A percentile compares a stretch with the other conserved stretches of the same genome.
Conservation (phyloP, 768 basidiomycete species). For the Tylopilus sp. region DNA sequence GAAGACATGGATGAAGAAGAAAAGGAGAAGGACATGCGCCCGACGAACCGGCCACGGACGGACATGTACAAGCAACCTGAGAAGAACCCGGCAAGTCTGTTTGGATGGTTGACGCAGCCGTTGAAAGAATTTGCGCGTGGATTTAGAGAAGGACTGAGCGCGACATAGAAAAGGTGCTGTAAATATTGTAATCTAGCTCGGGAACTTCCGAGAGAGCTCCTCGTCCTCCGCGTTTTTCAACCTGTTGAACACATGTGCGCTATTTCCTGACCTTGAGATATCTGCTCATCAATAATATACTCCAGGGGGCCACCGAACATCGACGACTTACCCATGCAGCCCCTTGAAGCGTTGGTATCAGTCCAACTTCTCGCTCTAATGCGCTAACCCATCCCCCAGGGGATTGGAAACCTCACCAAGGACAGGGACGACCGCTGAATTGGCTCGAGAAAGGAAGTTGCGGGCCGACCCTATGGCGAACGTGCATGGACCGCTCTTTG, state of each 20-base stretch:
- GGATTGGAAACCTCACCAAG: slow-evolving; percentile 27
- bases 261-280: slow-evolving; percentile 11
- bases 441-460: slow-evolving; percentile 48
- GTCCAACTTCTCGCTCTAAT: background rate
- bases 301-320: slow-evolving; percentile 27
- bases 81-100: slow-evolving; percentile 42
- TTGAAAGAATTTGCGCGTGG: slow-evolving; percentile 64
- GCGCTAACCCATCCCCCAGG: slow-evolving; percentile 19
- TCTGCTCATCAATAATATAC: slow-evolving; percentile 20
- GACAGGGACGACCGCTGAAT: slow-evolving; percentile 38
- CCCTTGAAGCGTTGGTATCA: slow-evolving; percentile 20
- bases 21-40: slow-evolving; percentile 39
- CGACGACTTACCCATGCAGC: slow-evolving; percentile 17
- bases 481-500: slow-evolving; percentile 47
- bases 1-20: slow-evolving; percentile 36
- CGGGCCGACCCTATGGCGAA: slow-evolving; percentile 51
- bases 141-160: slow-evolving; percentile 56
- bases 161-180: slow-evolving; percentile 16
- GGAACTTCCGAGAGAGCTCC: slow-evolving; percentile 25
- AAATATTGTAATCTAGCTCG: slow-evolving; percentile 16
- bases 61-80: slow-evolving; percentile 43
- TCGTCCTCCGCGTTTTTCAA: background rate
- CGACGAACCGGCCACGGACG: slow-evolving; percentile 50
- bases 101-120: slow-evolving; percentile 62
- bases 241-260: slow-evolving; percentile 16